These are phyloP conservation scores for Yamadazyma pseudoaaseri DNA, from an alignment of 1,139 yeast genomes.

Conservation along the genomic window DNA sequence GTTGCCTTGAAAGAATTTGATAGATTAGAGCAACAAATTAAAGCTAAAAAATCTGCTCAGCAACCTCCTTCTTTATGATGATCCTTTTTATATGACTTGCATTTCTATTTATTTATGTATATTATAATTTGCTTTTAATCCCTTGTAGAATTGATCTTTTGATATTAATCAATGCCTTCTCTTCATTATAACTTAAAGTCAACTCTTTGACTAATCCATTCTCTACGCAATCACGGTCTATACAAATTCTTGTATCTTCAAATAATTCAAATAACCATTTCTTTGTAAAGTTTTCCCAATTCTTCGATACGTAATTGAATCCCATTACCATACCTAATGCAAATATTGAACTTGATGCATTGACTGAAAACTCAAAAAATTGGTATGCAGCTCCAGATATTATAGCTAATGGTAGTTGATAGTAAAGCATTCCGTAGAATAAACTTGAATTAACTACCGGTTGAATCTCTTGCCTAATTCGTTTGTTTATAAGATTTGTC, in stretches of 20 bases:
- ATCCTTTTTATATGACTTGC: constrained; percentile 2
- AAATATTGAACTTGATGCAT: constrained; percentile 35
- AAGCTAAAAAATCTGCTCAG: constrained; percentile 18
- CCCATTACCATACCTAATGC: constrained; percentile 45
- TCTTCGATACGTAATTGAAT: constrained; percentile 40
- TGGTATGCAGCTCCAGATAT: constrained; percentile 32
- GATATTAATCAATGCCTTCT: constrained; percentile 16
- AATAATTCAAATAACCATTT: constrained; percentile 31
- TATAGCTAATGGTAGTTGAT: constrained; percentile 40
- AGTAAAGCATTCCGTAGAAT: constrained; percentile 30
- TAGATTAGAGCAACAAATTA: constrained; percentile 52
- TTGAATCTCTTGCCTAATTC: constrained; percentile 35
- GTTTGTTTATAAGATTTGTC: constrained; percentile 24
- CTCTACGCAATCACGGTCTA: constrained; percentile 40
- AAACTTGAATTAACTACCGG: constrained; percentile 35
- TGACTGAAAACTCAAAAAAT: constrained; percentile 33
- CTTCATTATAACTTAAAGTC: constrained; percentile 22
- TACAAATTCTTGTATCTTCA: constrained; percentile 35
- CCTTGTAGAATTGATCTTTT: constrained; percentile 21
- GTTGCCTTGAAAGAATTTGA: constrained; percentile 68
- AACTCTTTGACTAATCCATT: constrained; percentile 39
- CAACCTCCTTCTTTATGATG: constrained; percentile 27
- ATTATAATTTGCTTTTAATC: constrained; percentile 2
- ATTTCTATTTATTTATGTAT: constrained; percentile 4
- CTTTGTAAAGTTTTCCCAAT: constrained; percentile 32